Evolutionary conservation across 139 green algal species (phyloP).

Genomic region (Chlorella vulgaris): DNA sequence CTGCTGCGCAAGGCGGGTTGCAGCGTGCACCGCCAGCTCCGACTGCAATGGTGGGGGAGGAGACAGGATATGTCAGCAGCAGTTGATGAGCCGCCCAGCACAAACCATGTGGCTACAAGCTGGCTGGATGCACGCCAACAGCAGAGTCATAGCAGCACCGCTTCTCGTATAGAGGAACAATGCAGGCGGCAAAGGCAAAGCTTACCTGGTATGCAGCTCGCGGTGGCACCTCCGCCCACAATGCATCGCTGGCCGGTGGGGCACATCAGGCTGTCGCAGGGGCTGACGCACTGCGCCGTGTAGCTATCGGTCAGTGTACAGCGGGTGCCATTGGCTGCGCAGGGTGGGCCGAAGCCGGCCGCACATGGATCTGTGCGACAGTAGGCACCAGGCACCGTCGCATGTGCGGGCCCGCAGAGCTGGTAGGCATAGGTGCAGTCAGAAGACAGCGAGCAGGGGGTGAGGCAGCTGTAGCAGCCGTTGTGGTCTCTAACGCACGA

Average conservation of each 20-base stretch:
- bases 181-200: too few relatives aligned
- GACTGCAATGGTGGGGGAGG: too few relatives aligned
- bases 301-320: background rate
- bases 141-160: too few relatives aligned
- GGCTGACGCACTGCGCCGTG: background rate
- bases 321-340: background rate
- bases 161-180: too few relatives aligned
- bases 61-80: too few relatives aligned
- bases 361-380: background rate
- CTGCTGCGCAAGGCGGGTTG: too few relatives aligned
- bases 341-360: background rate
- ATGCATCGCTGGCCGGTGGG: background rate
- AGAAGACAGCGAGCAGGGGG: background rate
- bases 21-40: too few relatives aligned
- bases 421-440: background rate
- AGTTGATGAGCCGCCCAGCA: too few relatives aligned
- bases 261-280: background rate
- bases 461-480: conserved; percentile 6
- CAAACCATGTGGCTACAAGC: too few relatives aligned
- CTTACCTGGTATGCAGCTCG: background rate
- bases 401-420: background rate
- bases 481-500: background rate
- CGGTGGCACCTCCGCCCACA: background rate
- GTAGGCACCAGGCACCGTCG: background rate
- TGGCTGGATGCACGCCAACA: too few relatives aligned